These are phyloP conservation scores for Sporobolomyces roseus DNA, from an alignment of 768 basidiomycete species.

Conservation along the genomic window DNA sequence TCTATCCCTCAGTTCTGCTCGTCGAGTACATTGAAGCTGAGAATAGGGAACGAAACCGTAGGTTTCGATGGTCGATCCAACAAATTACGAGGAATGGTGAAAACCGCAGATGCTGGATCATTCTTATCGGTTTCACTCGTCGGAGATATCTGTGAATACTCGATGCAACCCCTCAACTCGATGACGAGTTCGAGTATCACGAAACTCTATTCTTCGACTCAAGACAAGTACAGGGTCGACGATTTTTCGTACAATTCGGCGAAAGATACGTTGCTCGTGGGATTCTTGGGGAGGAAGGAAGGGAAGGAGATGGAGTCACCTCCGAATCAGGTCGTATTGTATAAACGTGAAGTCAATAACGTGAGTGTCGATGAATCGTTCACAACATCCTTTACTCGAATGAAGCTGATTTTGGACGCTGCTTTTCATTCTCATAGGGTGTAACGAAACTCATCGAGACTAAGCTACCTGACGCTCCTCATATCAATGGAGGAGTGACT, in stretches of 20 bases:
- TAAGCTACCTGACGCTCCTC: slow-evolving; percentile 6
- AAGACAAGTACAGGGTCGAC: slow-evolving; percentile 27
- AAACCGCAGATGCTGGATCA: not conserved
- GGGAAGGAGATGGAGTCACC: slow-evolving; percentile 6
- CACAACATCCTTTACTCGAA: no score
- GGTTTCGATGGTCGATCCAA: slow-evolving; percentile 33
- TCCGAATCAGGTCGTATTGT: slow-evolving; percentile 32
- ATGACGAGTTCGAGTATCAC: not conserved
- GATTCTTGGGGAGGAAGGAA: slow-evolving; percentile 19
- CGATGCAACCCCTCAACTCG: not conserved
- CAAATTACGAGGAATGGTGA: slow-evolving; percentile 37
- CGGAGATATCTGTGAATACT: slow-evolving; percentile 35
- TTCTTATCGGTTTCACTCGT: slow-evolving; percentile 29
- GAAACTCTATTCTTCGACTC: slow-evolving; percentile 13
- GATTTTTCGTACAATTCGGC: slow-evolving; percentile 21
- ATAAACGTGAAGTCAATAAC: not conserved
- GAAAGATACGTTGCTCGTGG: slow-evolving; percentile 33
- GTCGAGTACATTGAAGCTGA: no score
- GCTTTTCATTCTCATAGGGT: not conserved
- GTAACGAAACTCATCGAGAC: not conserved
- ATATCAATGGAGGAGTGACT: slow-evolving; percentile 10
- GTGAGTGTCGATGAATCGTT: not conserved
- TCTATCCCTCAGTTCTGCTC: not conserved
- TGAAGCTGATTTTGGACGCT: no score
- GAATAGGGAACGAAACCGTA: no score